These are phyloP conservation scores for Penicillium hordei DNA, from an alignment of 2,329 filamentous ascomycete species.

Conservation along the genomic window DNA sequence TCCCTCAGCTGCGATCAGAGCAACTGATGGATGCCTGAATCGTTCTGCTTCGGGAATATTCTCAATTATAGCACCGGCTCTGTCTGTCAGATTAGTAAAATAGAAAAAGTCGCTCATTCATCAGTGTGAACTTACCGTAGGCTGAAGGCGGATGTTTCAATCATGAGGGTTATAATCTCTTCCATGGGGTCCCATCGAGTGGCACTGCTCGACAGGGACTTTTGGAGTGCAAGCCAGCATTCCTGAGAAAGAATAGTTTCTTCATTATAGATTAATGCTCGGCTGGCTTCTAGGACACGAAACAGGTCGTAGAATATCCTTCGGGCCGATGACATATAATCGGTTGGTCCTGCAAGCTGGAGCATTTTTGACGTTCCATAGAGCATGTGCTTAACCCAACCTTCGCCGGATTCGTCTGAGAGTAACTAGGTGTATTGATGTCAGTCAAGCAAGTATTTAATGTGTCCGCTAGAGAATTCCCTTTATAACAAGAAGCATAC, in stretches of 20 bases:
- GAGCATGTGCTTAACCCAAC: slow-evolving; percentile 11
- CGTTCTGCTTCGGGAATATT: not conserved
- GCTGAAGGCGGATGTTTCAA: not conserved
- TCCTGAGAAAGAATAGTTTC: slow-evolving; percentile 6
- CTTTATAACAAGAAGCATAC: not conserved
- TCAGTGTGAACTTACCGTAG: not conserved
- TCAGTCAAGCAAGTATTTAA: not conserved
- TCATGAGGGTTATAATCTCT: not conserved
- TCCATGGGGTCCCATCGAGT: not conserved
- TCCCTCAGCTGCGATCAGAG: not conserved
- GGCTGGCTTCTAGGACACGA: slow-evolving; percentile 9
- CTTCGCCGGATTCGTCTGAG: slow-evolving; percentile 2
- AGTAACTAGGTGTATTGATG: not conserved
- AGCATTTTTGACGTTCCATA: slow-evolving; percentile 12
- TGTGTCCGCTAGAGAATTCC: not conserved
- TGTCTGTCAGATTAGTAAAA: not conserved
- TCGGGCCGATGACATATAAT: not conserved
- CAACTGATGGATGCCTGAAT: not conserved
- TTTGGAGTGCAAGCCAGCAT: not conserved
- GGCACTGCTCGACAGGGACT: not conserved
- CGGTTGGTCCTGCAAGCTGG: slow-evolving; percentile 5
- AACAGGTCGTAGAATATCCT: slow-evolving; percentile 10
- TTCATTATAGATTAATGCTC: slow-evolving; percentile 4
- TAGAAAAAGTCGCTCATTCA: not conserved
- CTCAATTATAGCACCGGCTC: not conserved